Conservation (phyloP, 2,329 filamentous ascomycete species). For the Drechslera avenae region DNA sequence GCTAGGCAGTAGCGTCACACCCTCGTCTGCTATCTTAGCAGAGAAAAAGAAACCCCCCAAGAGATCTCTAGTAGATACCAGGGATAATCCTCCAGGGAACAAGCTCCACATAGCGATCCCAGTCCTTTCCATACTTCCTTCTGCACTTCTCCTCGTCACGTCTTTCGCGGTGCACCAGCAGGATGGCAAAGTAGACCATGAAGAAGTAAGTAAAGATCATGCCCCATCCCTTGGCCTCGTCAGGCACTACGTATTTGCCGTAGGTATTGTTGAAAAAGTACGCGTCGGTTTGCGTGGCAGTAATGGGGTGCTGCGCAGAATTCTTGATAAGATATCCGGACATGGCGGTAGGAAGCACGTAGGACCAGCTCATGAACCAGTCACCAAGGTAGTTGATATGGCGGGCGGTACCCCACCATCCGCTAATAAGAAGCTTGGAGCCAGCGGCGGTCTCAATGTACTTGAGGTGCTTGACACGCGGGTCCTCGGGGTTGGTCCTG, state of each 20-base stretch:
- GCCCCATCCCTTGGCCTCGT: conserved; percentile 78
- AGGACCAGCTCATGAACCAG: conserved; percentile 93
- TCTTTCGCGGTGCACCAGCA: conserved; percentile 83
- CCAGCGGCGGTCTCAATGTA: conserved; percentile 85
- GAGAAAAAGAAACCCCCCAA: not conserved
- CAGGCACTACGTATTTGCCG: conserved; percentile 70
- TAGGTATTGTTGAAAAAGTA: conserved; percentile 61
- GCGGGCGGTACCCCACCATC: conserved; percentile 91
- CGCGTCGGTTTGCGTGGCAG: conserved; percentile 55
- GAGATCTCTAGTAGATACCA: conserved; percentile 69
- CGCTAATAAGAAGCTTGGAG: conserved; percentile 78
- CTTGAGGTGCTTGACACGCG: conserved; percentile 76
- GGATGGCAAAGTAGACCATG: conserved; percentile 84
- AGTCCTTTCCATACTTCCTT: conserved; percentile 90
- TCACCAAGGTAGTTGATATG: conserved; percentile 98
- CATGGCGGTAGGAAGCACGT: conserved; percentile 82
- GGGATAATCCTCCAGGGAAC: conserved; percentile 85
- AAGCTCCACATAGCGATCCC: conserved; percentile 83
- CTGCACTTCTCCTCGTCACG: conserved; percentile 91
- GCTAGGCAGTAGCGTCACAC: conserved; percentile 34
- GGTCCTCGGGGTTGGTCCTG: conserved; percentile 83
- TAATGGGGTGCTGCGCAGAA: conserved; percentile 43
- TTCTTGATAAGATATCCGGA: conserved; percentile 76
- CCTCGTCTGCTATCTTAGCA: not conserved
- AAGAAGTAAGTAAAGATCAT: conserved; percentile 95